Evolutionary conservation across 768 basidiomycete species (phyloP).

Genomic region (Phaeolepiota aurea): DNA sequence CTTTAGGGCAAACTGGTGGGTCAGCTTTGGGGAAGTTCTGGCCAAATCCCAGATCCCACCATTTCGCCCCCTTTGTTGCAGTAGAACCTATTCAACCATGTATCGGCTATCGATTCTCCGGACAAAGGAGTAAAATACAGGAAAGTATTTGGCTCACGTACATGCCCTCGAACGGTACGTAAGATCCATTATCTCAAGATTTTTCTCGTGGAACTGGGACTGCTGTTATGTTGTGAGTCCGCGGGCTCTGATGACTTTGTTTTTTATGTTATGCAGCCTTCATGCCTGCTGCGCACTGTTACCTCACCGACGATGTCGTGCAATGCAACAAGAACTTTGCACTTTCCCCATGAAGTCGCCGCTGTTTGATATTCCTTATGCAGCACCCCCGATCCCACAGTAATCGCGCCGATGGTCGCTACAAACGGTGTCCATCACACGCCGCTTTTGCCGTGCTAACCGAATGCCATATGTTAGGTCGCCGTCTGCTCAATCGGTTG

Average conservation of each 20-base stretch:
- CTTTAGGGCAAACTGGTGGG: background rate
- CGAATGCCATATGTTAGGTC: background rate
- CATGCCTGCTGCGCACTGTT: background rate
- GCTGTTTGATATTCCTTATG: too few relatives aligned
- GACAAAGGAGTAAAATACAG: background rate
- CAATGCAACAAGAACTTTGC: background rate
- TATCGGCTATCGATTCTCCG: background rate
- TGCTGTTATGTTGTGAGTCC: background rate
- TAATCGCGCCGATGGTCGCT: background rate
- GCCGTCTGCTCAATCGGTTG: background rate
- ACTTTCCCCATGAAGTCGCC: background rate
- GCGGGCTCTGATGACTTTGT: background rate
- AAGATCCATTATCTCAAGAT: background rate
- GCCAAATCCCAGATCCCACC: too few relatives aligned
- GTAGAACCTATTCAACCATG: background rate
- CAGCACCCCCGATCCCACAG: too few relatives aligned
- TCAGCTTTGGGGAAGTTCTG: background rate
- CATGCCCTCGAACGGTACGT: background rate
- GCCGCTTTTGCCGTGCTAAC: background rate
- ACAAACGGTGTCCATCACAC: background rate
- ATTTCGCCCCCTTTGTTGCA: background rate
- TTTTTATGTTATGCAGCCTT: background rate
- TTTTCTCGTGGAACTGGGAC: background rate
- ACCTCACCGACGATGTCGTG: background rate
- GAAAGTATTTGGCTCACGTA: too few relatives aligned